phyloP scores from a whole-genome alignment of 768 basidiomycete genomes.

The Zangia roseola region DNA sequence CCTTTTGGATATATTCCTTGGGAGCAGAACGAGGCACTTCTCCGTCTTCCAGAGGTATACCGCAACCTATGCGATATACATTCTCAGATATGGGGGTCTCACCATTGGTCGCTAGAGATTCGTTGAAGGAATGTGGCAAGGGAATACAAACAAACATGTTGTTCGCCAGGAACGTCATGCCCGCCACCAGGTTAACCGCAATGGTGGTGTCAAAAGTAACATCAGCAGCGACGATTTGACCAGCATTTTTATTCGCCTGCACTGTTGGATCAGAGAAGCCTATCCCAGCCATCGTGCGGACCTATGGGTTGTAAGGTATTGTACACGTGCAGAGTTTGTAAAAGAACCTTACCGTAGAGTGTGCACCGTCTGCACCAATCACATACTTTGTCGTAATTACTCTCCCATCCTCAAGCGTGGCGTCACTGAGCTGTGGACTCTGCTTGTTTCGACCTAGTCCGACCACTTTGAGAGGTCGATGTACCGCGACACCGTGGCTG shows the following conservation, averaged over 20 bases:
- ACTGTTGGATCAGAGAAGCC: constrained; percentile 44
- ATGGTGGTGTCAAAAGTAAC: constrained; percentile 9
- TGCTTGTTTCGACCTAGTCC: constrained; percentile 33
- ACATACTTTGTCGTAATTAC: constrained; percentile 45
- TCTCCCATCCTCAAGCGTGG: constrained; percentile 46
- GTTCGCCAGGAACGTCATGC: constrained; percentile 1
- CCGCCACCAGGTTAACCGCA: background rate
- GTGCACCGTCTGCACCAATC: constrained; percentile 52
- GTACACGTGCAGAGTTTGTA: background rate
- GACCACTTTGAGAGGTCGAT: constrained; percentile 40
- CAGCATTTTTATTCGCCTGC: constrained; percentile 25
- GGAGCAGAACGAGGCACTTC: constrained; percentile 38
- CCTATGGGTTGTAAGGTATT: constrained; percentile 25
- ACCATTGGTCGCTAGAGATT: constrained; percentile 16
- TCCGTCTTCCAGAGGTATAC: constrained; percentile 37
- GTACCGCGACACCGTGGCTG: constrained; percentile 32
- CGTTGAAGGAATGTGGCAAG: constrained; percentile 17
- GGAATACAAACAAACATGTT: constrained; percentile 13
- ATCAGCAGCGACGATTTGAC: constrained; percentile 29
- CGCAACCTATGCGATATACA: constrained; percentile 44
- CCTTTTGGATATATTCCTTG: constrained; percentile 43
- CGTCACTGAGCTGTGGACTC: constrained; percentile 35
- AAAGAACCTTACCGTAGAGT: constrained; percentile 38
- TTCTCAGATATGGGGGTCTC: background rate
- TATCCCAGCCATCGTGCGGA: constrained; percentile 44